phyloP scores from a whole-genome alignment of 306 rosid genomes.

The Casuarina glauca region DNA sequence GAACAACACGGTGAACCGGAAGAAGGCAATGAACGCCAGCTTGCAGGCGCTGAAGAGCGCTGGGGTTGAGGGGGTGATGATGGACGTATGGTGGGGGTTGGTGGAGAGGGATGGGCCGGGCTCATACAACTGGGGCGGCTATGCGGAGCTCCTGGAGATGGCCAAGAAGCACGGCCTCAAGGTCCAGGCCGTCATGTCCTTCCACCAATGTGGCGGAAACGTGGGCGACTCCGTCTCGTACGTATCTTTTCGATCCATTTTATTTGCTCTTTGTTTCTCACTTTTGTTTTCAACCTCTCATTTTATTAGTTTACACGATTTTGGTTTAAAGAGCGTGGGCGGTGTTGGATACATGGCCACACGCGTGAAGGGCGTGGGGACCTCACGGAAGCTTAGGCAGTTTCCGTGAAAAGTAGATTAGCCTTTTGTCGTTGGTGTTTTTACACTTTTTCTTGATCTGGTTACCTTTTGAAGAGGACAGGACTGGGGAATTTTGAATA shows the following conservation, averaged over 20 bases:
- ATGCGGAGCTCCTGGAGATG: constrained; percentile 76
- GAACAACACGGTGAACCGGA: constrained; percentile 71
- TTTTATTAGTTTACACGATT: background rate
- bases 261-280: too few species aligned
- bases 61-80: constrained; percentile 90
- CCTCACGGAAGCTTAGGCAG: constrained; percentile 5
- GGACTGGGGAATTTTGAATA: background rate
- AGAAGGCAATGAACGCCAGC: constrained; percentile 85
- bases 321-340: background rate
- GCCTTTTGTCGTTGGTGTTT: background rate
- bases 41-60: constrained; percentile 88
- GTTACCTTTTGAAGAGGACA: background rate
- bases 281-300: background rate
- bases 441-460: background rate
- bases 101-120: constrained; percentile 82
- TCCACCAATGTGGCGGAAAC: constrained; percentile 96
- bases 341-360: background rate
- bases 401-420: background rate
- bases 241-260: constrained; percentile 18
- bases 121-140: constrained; percentile 88
- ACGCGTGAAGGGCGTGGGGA: constrained; percentile 5
- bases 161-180: constrained; percentile 87
- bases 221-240: constrained; percentile 93
- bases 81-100: constrained; percentile 99
- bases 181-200: constrained; percentile 98